Conservation (phyloP, 129 eudicot species). For the Scalesia atractyloides region DNA sequence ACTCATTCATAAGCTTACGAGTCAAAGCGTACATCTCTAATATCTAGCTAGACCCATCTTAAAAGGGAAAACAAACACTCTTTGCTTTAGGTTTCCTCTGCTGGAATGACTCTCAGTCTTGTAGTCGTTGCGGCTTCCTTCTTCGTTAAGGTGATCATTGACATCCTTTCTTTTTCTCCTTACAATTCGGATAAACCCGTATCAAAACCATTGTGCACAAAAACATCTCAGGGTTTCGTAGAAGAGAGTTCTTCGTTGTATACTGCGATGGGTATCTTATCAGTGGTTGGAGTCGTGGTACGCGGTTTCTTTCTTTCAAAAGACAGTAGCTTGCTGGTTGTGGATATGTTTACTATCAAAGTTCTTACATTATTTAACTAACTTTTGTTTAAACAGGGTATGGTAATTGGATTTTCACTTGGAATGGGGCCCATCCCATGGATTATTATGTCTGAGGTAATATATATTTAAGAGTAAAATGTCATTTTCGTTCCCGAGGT, state of each 20-base stretch:
- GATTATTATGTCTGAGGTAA: conserved; percentile 96
- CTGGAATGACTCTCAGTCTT: conserved; percentile 86
- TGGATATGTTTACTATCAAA: background rate
- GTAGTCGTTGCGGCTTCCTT: conserved; percentile 69
- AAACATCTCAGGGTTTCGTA: conserved; percentile 49
- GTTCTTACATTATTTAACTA: conserved; percentile 22
- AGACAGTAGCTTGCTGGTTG: background rate
- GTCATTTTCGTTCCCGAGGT: background rate
- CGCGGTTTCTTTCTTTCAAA: conserved; percentile 22
- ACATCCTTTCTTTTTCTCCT: background rate
- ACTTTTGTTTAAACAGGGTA: conserved; percentile 49
- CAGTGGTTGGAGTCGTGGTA: conserved; percentile 95
- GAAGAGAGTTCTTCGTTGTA: conserved; percentile 54
- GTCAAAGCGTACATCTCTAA: background rate
- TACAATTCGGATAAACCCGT: background rate
- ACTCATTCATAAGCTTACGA: background rate
- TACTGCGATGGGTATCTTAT: conserved; percentile 58
- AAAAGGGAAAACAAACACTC: background rate
- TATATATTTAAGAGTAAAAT: background rate
- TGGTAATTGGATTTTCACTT: conserved; percentile 79
- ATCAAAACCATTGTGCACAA: conserved; percentile 1
- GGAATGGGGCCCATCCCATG: conserved; percentile 99
- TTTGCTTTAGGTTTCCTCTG: conserved; percentile 65
- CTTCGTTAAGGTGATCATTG: conserved; percentile 63
- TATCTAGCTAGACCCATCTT: background rate